Percentiles rank a stretch among this genome's conserved stretches.
phyloP scores from a whole-genome alignment of 2,329 filamentous ascomycete species.

The Talaromyces sp. region DNA sequence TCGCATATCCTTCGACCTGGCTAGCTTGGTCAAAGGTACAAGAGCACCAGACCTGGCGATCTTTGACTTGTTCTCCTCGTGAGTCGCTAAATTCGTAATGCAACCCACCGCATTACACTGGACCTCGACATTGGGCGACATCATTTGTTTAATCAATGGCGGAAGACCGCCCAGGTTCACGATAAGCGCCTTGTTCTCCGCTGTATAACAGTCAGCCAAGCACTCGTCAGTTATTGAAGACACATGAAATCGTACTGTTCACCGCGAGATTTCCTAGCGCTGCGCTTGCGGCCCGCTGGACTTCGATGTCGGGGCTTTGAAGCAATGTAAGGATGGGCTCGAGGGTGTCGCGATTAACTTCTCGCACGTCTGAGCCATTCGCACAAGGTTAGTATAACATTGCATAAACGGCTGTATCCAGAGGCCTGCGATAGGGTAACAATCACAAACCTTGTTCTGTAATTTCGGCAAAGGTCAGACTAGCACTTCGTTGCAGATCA shows the following conservation, averaged over 20 bases:
- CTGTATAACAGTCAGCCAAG: constrained; percentile 54
- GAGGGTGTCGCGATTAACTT: constrained; percentile 90
- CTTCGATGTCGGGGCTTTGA: constrained; percentile 92
- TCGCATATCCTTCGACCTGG: constrained; percentile 97
- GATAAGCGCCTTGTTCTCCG: constrained; percentile 96
- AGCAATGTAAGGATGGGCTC: constrained; percentile 94
- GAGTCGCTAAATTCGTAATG: constrained; percentile 95
- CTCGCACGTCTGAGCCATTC: constrained; percentile 72
- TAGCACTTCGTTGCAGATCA: constrained; percentile 93
- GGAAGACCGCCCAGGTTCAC: constrained; percentile 85
- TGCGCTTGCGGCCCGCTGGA: constrained; percentile 92
- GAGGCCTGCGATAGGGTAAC: not conserved
- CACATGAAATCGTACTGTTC: constrained; percentile 65
- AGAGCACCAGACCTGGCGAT: constrained; percentile 93
- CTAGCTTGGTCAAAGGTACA: constrained; percentile 80
- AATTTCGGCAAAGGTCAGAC: constrained; percentile 97
- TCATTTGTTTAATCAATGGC: constrained; percentile 95
- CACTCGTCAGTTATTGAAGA: not conserved
- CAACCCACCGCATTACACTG: constrained; percentile 99
- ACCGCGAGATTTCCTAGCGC: constrained; percentile 94
- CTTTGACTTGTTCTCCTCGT: constrained; percentile 98
- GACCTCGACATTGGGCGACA: constrained; percentile 94
- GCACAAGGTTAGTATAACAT: not conserved
- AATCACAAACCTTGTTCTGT: constrained; percentile 76
- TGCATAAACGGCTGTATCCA: not conserved